These are phyloP conservation scores for Rhodotorula sp. DNA, from an alignment of 1,284 basidiomycete genomes.

Conservation along the genomic window DNA sequence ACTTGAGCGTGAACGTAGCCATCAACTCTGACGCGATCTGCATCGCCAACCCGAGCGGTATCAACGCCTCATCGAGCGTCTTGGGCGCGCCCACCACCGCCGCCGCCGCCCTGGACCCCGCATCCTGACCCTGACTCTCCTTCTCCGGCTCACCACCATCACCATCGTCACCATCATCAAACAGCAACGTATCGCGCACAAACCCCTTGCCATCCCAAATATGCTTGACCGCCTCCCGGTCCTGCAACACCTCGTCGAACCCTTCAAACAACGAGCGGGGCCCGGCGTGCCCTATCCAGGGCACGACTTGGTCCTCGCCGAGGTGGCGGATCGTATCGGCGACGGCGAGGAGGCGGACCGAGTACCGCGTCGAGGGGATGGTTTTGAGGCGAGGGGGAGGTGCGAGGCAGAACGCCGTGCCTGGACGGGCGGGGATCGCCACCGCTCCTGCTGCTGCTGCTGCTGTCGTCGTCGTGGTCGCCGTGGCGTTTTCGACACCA, in stretches of 20 bases:
- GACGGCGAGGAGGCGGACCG: constrained; percentile 27
- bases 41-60: constrained; percentile 32
- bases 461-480: background rate
- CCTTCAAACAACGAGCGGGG: background rate
- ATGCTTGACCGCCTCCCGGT: constrained; percentile 6
- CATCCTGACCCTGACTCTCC: too few species aligned
- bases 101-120: too few species aligned
- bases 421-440: too few species aligned
- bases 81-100: constrained; percentile 19
- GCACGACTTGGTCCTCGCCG: constrained; percentile 10
- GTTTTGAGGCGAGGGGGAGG: background rate
- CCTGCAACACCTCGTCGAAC: background rate
- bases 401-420: background rate
- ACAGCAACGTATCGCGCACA: background rate
- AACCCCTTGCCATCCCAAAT: constrained; percentile 26
- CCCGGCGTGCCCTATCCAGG: constrained; percentile 26
- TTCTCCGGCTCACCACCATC: too few species aligned
- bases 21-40: constrained; percentile 39
- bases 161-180: constrained; percentile 18
- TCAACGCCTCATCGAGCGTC: background rate
- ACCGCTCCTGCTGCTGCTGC: background rate
- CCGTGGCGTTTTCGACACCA: background rate
- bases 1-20: constrained; percentile 17
- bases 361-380: constrained; percentile 7
- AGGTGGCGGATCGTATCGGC: constrained; percentile 25